Evolutionary conservation across 768 basidiomycete genomes (phyloP).

Genomic region (Lactarius indigo): DNA sequence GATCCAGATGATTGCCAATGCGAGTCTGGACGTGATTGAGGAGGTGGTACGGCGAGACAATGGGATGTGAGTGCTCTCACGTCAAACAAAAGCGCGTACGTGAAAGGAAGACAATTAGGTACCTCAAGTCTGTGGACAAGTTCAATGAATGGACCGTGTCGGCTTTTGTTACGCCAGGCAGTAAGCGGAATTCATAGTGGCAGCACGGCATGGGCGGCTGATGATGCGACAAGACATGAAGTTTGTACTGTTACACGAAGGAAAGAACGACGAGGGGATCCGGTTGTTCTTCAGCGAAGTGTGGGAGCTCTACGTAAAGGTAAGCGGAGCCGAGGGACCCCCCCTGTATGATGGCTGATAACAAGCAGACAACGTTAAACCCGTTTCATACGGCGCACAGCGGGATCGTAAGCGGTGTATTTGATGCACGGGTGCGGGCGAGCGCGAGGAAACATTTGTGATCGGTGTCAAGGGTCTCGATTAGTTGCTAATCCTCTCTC

Average conservation of each 20-base stretch:
- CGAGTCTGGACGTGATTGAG: slow-evolving; percentile 91
- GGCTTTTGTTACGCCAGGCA: slow-evolving; percentile 91
- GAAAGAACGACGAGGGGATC: slow-evolving; percentile 97
- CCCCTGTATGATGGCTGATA: slow-evolving; percentile 6
- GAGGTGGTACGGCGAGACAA: slow-evolving; percentile 84
- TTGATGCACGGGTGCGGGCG: slow-evolving; percentile 79
- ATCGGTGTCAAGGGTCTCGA: slow-evolving; percentile 9
- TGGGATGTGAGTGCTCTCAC: slow-evolving; percentile 56
- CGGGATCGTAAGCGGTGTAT: slow-evolving; percentile 70
- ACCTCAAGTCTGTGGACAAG: slow-evolving; percentile 91
- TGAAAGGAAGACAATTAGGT: slow-evolving; percentile 50
- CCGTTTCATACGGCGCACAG: slow-evolving; percentile 96
- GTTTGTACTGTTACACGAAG: slow-evolving; percentile 90
- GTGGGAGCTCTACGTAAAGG: slow-evolving; percentile 98
- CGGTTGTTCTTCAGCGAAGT: slow-evolving; percentile 88
- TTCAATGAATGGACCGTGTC: slow-evolving; percentile 99
- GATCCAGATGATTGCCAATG: slow-evolving; percentile 98
- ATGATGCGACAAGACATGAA: slow-evolving; percentile 71
- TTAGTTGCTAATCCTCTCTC: background rate
- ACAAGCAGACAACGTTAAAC: slow-evolving; percentile 75
- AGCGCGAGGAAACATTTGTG: slow-evolving; percentile 83
- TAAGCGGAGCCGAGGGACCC: slow-evolving; percentile 33
- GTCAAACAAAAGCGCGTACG: background rate
- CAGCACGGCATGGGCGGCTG: background rate
- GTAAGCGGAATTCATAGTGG: slow-evolving; percentile 48